Evolutionary conservation across 2,329 filamentous ascomycete species (phyloP).

Genomic region (Pochonia chlamydosporia): DNA sequence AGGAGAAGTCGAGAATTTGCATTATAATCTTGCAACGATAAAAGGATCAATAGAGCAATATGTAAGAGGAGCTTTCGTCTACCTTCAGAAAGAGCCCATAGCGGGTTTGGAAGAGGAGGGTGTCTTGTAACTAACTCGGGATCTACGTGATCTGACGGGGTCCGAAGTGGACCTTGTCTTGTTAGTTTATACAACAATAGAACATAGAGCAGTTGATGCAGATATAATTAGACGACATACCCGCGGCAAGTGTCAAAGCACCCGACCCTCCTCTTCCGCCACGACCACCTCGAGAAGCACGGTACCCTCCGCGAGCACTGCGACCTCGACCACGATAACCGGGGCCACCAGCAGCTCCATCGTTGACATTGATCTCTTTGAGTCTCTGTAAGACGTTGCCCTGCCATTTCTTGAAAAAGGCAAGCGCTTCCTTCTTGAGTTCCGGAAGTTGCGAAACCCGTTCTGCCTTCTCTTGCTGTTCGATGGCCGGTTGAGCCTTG

Average conservation of each 20-base stretch:
- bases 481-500: slow-evolving; percentile 21
- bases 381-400: slow-evolving; percentile 63
- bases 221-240: slow-evolving; percentile 20
- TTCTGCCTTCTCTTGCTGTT: slow-evolving; percentile 26
- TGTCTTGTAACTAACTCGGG: slow-evolving; percentile 44
- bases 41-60: slow-evolving; percentile 62
- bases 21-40: slow-evolving; percentile 73
- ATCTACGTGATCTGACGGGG: slow-evolving; percentile 37
- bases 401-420: slow-evolving; percentile 78
- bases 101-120: slow-evolving; percentile 52
- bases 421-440: slow-evolving; percentile 62
- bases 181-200: slow-evolving; percentile 1
- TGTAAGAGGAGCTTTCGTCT: slow-evolving; percentile 66
- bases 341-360: slow-evolving; percentile 20
- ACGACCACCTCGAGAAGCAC: slow-evolving; percentile 22
- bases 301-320: slow-evolving; percentile 12
- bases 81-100: slow-evolving; percentile 53
- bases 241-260: slow-evolving; percentile 26
- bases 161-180: slow-evolving; percentile 31
- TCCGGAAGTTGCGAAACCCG: slow-evolving; percentile 49
- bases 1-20: slow-evolving; percentile 69
- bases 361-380: slow-evolving; percentile 57
- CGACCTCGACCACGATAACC: slow-evolving; percentile 29
- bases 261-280: slow-evolving; percentile 25
- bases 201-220: neutral